A percentile compares a stretch with the other conserved stretches of the same genome.
These are phyloP conservation scores for Arabidopsis arenosa DNA, from an alignment of 345 rosid genomes.

Conservation along the genomic window DNA sequence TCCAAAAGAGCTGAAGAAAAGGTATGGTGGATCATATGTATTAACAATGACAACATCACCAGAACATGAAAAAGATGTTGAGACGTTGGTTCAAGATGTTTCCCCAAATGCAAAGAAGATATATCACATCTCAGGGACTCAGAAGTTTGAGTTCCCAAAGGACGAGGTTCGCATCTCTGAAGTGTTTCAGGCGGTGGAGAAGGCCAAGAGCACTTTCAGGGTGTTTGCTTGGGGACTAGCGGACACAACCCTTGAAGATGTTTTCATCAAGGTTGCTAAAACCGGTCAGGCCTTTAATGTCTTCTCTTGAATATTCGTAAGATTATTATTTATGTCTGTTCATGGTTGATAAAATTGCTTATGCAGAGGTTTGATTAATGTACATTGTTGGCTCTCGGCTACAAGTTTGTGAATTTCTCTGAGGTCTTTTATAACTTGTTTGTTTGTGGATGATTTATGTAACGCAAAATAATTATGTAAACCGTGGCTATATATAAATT, in stretches of 20 bases:
- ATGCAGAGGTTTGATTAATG: background rate
- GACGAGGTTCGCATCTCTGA: slow-evolving; percentile 67
- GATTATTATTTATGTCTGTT: background rate
- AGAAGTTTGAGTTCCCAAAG: slow-evolving; percentile 92
- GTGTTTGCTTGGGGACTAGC: slow-evolving; percentile 96
- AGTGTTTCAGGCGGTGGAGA: slow-evolving; percentile 83
- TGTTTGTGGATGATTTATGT: background rate
- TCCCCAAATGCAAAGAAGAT: slow-evolving; percentile 72
- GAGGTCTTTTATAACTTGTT: background rate
- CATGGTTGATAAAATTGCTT: background rate
- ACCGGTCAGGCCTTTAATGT: slow-evolving; percentile 53
- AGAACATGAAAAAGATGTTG: slow-evolving; percentile 69
- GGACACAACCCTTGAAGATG: slow-evolving; percentile 94
- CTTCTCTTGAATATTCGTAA: slow-evolving; percentile 49
- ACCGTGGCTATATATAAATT: background rate
- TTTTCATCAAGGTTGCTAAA: slow-evolving; percentile 89
- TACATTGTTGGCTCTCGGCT: background rate
- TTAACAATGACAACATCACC: slow-evolving; percentile 74
- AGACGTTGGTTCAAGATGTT: slow-evolving; percentile 58
- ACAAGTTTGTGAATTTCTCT: background rate
- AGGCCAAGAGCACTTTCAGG: slow-evolving; percentile 68
- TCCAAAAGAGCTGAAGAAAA: slow-evolving; percentile 83
- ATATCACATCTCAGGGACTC: slow-evolving; percentile 86
- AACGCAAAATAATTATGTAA: background rate
- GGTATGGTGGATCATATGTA: slow-evolving; percentile 86